A percentile compares a stretch with the other conserved stretches of the same genome.
Evolutionary conservation across 1,139 yeast species (phyloP).

Genomic region (Saccharomyces hybrid): DNA sequence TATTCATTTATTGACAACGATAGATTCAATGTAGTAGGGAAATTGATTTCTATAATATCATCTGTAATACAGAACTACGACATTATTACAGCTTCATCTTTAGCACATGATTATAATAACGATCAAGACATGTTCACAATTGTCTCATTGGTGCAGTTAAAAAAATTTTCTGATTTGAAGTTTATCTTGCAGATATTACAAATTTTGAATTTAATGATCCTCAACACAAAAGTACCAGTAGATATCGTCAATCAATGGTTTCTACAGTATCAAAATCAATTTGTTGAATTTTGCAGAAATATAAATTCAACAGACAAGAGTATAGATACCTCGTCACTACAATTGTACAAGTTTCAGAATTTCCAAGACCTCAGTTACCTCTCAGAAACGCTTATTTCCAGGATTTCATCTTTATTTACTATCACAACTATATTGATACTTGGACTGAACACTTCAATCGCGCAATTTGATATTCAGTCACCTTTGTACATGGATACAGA

Average conservation of each 20-base stretch:
- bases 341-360: not conserved
- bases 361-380: not conserved
- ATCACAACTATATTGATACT: not conserved
- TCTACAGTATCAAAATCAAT: constrained; percentile 5
- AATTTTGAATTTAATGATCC: constrained; percentile 33
- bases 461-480: not conserved
- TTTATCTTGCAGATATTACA: constrained; percentile 38
- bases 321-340: not conserved
- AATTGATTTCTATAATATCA: not conserved
- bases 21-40: not conserved
- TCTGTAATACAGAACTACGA: not conserved
- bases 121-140: not conserved
- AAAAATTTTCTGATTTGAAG: constrained; percentile 35
- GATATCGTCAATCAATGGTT: constrained; percentile 49
- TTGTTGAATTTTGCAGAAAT: not conserved
- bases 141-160: constrained; percentile 27
- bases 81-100: not conserved
- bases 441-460: not conserved
- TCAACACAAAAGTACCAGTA: constrained; percentile 28
- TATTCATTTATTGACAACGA: not conserved
- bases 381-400: not conserved
- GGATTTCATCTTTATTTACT: not conserved
- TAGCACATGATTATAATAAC: not conserved
- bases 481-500: not conserved
- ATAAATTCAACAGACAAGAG: not conserved